These are phyloP conservation scores for Aphanoascus verrucosus DNA, from an alignment of 2,329 filamentous ascomycete species.

Conservation along the genomic window DNA sequence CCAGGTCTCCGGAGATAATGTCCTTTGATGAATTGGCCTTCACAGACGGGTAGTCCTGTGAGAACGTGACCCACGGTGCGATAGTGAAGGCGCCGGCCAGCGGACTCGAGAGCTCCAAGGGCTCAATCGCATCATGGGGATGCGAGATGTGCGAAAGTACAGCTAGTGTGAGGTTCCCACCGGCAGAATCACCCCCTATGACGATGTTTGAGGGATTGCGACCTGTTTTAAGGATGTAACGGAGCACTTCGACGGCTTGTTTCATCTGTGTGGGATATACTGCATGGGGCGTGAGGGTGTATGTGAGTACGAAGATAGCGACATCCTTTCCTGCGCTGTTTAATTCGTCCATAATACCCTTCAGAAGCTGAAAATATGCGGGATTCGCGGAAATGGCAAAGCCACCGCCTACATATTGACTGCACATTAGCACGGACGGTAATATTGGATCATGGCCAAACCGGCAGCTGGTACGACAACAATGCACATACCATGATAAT, in stretches of 20 bases:
- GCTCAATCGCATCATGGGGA: constrained; percentile 44
- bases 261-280: constrained; percentile 36
- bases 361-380: constrained; percentile 42
- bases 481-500: constrained; percentile 27
- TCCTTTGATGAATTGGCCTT: constrained; percentile 42
- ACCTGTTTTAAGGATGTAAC: constrained; percentile 30
- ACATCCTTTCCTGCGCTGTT: constrained; percentile 36
- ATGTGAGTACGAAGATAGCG: constrained; percentile 46
- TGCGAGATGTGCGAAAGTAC: constrained; percentile 39
- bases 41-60: constrained; percentile 35
- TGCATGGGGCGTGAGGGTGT: constrained; percentile 44
- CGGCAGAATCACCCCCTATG: constrained; percentile 37
- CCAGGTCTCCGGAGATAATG: constrained; percentile 35
- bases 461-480: background rate
- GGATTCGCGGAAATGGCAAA: constrained; percentile 41
- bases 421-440: background rate
- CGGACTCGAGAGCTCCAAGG: constrained; percentile 32
- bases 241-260: constrained; percentile 33
- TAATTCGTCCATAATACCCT: constrained; percentile 36
- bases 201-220: constrained; percentile 29
- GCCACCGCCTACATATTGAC: constrained; percentile 40
- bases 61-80: constrained; percentile 48
- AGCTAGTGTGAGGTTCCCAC: constrained; percentile 33
- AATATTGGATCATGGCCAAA: background rate
- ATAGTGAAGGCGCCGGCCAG: constrained; percentile 46